Base-by-base conservation (phyloP, 805 yeast species). In the Candida germanica region DNA sequence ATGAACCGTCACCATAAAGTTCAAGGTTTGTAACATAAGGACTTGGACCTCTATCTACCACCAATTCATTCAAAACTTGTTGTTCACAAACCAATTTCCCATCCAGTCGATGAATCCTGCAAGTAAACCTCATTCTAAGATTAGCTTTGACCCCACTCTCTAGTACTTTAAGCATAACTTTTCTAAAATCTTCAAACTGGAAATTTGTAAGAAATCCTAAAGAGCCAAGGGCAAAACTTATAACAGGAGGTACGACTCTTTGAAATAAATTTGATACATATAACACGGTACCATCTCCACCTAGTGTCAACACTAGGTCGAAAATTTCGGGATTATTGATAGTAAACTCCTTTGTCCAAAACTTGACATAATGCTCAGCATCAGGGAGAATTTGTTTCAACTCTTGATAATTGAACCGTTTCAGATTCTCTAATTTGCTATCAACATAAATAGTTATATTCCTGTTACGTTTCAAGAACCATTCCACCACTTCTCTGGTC, bases 11-110 rank as follows among this genome's bases (percentile, higher is more conserved):
- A 3, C 96, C 96, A 50, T 84, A 89, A 17, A 91, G 62, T 53
- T 91, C 97, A 39, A 91, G 69, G 75, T 83, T 84, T 0, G 96
- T 84, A 6, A 89, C 86, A 64, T 80, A 88, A 0, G 98, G 96
- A 21, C 89, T 82, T 3, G 96, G 96, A 0, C 98, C 98, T 33
- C 98, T 69, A 54, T 89, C 97, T 18, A 91, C 80, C 0, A 93
- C 94, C 39, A 91, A 64, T 57, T 89, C 98, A 56, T 89, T 89
- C 43, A 91, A 67, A 3, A 87, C 94, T 54, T 87, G 94, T 51
- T 84, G 81, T 40, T 77, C 80, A 42, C 76, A 66, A 3, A 77
- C 63, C 21, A 77, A 69, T 39, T 71, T 74, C 9, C 85, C 82
- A 19, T 71, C 64, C 43, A 60, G 57, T 39, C 59, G 48, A 46